These are phyloP conservation scores for Petasospora fabianii DNA, from an alignment of 1,139 yeast genomes.

Conservation along the genomic window DNA sequence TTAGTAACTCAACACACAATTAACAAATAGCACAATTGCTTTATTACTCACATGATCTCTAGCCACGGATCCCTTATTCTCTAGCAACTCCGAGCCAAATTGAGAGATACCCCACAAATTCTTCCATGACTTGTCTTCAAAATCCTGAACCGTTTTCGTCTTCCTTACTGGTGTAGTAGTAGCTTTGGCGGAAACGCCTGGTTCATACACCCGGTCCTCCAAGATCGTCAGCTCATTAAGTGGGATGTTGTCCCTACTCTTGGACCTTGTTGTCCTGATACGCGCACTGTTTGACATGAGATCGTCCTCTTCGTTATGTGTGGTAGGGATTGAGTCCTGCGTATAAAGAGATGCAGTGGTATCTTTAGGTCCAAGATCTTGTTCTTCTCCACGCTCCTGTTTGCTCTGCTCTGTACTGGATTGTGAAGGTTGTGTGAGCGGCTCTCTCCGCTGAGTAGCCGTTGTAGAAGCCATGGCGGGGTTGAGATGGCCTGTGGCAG, in stretches of 20 bases:
- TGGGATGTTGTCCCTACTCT: neutral
- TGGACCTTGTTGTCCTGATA: neutral
- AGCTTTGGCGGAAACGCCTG: neutral
- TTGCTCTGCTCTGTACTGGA: no score
- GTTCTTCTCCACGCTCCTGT: no score
- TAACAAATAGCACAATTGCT: no score
- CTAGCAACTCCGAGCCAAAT: conserved; percentile 31
- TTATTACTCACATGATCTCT: conserved; percentile 42
- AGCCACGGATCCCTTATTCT: conserved; percentile 47
- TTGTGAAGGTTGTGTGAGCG: no score
- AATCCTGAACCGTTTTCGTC: neutral
- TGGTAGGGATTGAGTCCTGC: no score
- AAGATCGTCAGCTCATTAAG: conserved; percentile 4
- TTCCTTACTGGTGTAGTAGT: neutral
- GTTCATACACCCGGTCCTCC: conserved; percentile 1
- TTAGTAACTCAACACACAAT: conserved; percentile 1
- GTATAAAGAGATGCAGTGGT: no score
- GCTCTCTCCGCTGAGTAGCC: no score
- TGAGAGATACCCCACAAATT: conserved; percentile 20
- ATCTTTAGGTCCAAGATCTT: no score
- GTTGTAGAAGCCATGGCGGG: no score
- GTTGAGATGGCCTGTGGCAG: no score
- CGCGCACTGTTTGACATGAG: neutral
- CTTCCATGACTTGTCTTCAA: conserved; percentile 1
- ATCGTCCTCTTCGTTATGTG: conserved; percentile 6